phyloP scores from a whole-genome alignment of 768 basidiomycete species.

The Lactarius evosmus region DNA sequence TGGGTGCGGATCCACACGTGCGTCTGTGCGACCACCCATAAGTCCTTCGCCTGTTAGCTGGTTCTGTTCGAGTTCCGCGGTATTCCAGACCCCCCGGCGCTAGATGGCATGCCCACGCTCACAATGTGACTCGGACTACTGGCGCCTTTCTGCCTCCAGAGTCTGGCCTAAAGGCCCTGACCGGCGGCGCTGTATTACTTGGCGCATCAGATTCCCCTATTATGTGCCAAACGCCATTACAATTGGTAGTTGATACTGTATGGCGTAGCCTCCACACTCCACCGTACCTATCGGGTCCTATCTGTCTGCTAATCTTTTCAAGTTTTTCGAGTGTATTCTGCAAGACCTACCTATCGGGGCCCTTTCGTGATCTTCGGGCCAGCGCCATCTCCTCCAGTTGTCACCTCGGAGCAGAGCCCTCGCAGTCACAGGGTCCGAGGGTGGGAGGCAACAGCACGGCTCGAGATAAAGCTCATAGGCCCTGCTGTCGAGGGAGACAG shows the following conservation, averaged over 20 bases:
- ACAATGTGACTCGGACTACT: background rate
- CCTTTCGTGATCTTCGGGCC: too few species aligned
- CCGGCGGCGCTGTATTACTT: background rate
- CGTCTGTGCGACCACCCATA: background rate
- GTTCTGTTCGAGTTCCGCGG: background rate
- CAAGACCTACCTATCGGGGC: too few species aligned
- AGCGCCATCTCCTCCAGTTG: too few species aligned
- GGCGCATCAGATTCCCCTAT: constrained; percentile 3
- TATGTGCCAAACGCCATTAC: background rate
- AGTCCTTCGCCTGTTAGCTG: background rate
- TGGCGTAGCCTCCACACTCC: background rate
- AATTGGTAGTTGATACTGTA: background rate
- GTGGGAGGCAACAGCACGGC: too few species aligned
- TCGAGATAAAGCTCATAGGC: too few species aligned
- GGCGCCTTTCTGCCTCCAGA: constrained; percentile 5
- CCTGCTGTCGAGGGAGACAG: too few species aligned
- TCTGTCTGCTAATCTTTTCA: too few species aligned
- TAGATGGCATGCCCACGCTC: background rate
- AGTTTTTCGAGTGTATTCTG: too few species aligned
- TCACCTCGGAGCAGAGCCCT: too few species aligned
- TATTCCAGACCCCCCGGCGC: constrained; percentile 8
- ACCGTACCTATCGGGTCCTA: background rate
- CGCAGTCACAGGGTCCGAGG: too few species aligned
- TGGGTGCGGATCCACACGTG: background rate
- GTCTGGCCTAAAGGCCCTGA: background rate